Conservation (phyloP, 2,329 filamentous ascomycete species). For the Phialophora verrucosa region DNA sequence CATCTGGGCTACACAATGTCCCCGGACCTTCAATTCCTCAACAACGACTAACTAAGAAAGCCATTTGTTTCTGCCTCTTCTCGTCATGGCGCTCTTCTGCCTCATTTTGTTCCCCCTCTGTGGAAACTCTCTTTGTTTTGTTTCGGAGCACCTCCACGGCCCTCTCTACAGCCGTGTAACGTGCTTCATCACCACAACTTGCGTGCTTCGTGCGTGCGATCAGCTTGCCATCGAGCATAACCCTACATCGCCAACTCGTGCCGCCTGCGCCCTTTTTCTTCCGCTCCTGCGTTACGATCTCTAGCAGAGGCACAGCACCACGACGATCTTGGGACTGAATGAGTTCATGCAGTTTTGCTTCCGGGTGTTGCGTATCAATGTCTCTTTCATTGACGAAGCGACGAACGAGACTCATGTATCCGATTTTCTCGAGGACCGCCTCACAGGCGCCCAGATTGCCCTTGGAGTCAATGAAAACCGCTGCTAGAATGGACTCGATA, state of each 20-base stretch:
- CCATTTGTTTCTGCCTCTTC: not conserved
- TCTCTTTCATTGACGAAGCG: slow-evolving; percentile 34
- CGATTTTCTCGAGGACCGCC: slow-evolving; percentile 65
- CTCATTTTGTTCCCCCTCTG: not conserved
- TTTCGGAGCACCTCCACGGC: slow-evolving; percentile 22
- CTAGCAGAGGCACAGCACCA: not conserved
- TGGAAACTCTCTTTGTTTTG: slow-evolving; percentile 1
- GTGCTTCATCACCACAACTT: slow-evolving; percentile 31
- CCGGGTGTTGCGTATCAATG: slow-evolving; percentile 25
- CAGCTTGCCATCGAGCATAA: slow-evolving; percentile 22
- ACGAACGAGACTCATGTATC: slow-evolving; percentile 54
- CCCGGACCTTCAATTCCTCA: not conserved
- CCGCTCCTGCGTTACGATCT: slow-evolving; percentile 11
- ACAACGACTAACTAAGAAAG: not conserved
- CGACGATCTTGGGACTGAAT: not conserved
- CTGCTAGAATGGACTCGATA: slow-evolving; percentile 79
- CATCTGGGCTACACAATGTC: not conserved
- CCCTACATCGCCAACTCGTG: slow-evolving; percentile 26
- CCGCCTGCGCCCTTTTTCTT: not conserved
- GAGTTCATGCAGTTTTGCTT: slow-evolving; percentile 13
- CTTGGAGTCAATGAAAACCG: slow-evolving; percentile 78
- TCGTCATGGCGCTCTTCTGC: not conserved
- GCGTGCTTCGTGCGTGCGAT: slow-evolving; percentile 23
- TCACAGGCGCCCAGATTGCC: slow-evolving; percentile 67
- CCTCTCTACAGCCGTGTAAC: slow-evolving; percentile 29